These are phyloP conservation scores for Hymenoscyphus fraxineus DNA, from an alignment of 2,329 filamentous ascomycete species.

Conservation along the genomic window DNA sequence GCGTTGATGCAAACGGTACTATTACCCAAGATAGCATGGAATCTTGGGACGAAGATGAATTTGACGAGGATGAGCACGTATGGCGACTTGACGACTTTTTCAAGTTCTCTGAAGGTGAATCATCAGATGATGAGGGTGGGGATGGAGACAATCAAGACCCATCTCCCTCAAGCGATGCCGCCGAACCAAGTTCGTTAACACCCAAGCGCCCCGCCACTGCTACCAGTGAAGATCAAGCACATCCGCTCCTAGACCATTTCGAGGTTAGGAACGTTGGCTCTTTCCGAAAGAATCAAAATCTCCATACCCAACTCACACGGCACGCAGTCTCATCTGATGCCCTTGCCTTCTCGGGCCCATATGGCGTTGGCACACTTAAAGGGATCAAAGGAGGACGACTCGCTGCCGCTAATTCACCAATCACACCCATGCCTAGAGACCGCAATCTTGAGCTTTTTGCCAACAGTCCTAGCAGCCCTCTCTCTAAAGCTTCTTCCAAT, in stretches of 20 bases:
- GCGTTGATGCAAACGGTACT: conserved; percentile 52
- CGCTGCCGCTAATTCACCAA: conserved; percentile 61
- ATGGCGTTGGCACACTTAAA: conserved; percentile 57
- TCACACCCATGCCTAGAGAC: conserved; percentile 59
- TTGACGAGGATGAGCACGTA: conserved; percentile 63
- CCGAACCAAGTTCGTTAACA: conserved; percentile 45
- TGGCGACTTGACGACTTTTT: conserved; percentile 69
- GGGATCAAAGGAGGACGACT: conserved; percentile 65
- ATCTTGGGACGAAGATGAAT: conserved; percentile 48
- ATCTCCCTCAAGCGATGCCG: conserved; percentile 12
- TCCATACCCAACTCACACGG: conserved; percentile 46
- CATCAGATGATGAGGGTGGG: conserved; percentile 53
- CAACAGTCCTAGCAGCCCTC: conserved; percentile 30
- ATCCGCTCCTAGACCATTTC: conserved; percentile 62
- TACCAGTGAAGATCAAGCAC: conserved; percentile 41
- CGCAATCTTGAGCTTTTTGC: conserved; percentile 14
- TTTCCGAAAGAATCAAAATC: conserved; percentile 64
- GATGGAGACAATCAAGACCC: conserved; percentile 55
- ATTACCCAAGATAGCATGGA: conserved; percentile 50
- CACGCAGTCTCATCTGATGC: conserved; percentile 60
- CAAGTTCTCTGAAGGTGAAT: conserved; percentile 55
- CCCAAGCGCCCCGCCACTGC: conserved; percentile 48
- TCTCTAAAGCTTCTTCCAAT: conserved; percentile 18
- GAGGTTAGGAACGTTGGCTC: conserved; percentile 66
- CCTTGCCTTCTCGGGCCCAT: conserved; percentile 57